A percentile compares a stretch with the other conserved stretches of the same genome.
Evolutionary conservation across 192 early-diverging fungal genomes (phyloP).

Genomic region (Backusella tuberculispora): DNA sequence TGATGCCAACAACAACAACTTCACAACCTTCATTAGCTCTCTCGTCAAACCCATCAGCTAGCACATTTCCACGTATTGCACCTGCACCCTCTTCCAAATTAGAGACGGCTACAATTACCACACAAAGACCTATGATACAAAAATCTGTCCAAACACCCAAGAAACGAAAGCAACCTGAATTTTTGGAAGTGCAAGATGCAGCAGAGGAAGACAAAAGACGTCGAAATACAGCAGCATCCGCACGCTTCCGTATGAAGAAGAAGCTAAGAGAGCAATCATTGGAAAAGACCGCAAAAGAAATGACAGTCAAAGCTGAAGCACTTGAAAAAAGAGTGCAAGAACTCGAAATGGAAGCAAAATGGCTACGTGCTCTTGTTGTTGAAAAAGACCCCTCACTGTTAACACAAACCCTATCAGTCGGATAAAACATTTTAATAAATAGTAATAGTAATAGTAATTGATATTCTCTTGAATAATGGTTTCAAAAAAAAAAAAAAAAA

Average conservation of each 20-base stretch:
- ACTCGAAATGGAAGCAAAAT: conserved; percentile 90
- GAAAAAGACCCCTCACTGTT: conserved; percentile 43
- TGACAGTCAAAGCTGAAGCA: conserved; percentile 72
- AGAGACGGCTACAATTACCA: background rate
- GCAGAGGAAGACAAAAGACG: conserved; percentile 84
- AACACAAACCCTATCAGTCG: background rate
- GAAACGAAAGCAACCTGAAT: conserved; percentile 1
- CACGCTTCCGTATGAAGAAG: conserved; percentile 96
- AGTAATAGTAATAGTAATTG: background rate
- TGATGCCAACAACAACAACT: background rate
- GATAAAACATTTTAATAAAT: background rate
- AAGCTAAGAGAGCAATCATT: conserved; percentile 88
- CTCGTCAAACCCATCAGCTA: background rate
- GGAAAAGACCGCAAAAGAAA: conserved; percentile 78
- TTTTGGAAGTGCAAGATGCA: background rate
- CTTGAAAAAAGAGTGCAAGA: conserved; percentile 84
- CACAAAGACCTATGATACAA: background rate
- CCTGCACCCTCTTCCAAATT: conserved; percentile 20
- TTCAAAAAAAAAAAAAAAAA: background rate
- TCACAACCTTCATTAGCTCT: background rate
- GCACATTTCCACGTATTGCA: conserved; percentile 19
- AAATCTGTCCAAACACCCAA: background rate
- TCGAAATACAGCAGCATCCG: conserved; percentile 94
- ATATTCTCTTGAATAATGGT: background rate
- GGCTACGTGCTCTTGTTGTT: conserved; percentile 59